Evolutionary conservation across 768 basidiomycete species (phyloP), one percentile per base, ranked within the genome.

Genomic region (Serendipita vermifera): DNA sequence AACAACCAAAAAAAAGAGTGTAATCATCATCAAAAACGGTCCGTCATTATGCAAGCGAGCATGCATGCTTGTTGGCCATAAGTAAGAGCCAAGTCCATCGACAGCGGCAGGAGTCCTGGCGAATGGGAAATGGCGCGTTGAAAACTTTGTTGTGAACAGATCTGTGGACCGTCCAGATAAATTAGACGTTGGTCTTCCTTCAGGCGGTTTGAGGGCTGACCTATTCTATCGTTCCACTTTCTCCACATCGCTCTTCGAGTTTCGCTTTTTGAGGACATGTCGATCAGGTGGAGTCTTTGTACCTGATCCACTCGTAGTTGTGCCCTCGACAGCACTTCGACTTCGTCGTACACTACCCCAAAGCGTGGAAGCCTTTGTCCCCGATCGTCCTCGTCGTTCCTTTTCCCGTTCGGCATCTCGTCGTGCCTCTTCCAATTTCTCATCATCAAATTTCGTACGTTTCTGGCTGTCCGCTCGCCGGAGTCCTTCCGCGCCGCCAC

Each of bases 171-270:
- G n/a, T n/a, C n/a, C n/a, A n/a, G n/a, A n/a, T n/a, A n/a, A n/a
- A n/a, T n/a, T n/a, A n/a, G n/a, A n/a, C n/a, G n/a, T n/a, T n/a
- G n/a, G n/a, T n/a, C n/a, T n/a, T n/a, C n/a, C n/a, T n/a, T n/a
- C n/a, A n/a, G n/a, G n/a, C n/a, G n/a, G n/a, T n/a, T n/a, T n/a
- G n/a, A n/a, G n/a, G n/a, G n/a, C n/a, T n/a, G n/a, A n/a, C n/a
- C n/a, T n/a, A n/a, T n/a, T n/a, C n/a, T 29, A 51, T 51, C 46
- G 46, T 5, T 11, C 46, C 27, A 26, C 22, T 29, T 31, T 20
- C 46, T 51, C 46, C 20, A 51, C 46, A 15, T 51, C 46, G 27
- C 46, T 29, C 46, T 51, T 51, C 31, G 46, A 51, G 32, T 51
- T 51, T 20, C 46, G 46, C 29, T 51, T 51, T 29, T 51, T 51